Percentiles rank a stretch among this genome's conserved stretches.
Conservation (phyloP, 2,329 filamentous ascomycete species). For the Xylaria sp. region DNA sequence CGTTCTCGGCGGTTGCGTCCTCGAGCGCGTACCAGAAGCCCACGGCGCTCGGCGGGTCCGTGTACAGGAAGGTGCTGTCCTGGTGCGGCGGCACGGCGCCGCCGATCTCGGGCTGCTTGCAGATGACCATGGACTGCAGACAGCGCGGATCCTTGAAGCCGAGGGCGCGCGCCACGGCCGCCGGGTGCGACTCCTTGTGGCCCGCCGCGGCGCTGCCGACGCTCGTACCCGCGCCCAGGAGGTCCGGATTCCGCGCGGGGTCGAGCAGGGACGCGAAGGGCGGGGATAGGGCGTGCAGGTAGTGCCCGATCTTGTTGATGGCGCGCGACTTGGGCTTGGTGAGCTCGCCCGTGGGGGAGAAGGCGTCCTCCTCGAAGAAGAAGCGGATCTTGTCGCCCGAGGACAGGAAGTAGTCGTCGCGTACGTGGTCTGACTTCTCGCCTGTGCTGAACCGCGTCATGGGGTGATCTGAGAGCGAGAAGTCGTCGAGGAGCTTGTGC, state of each 20-base stretch:
- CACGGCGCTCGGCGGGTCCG: slow-evolving; percentile 83
- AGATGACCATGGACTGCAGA: slow-evolving; percentile 97
- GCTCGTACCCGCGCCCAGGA: slow-evolving; percentile 51
- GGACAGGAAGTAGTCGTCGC: slow-evolving; percentile 90
- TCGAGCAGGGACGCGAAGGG: slow-evolving; percentile 66
- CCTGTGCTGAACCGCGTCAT: slow-evolving; percentile 95
- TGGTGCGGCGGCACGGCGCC: slow-evolving; percentile 90
- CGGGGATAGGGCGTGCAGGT: slow-evolving; percentile 70
- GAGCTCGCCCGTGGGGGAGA: slow-evolving; percentile 68
- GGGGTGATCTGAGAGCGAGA: slow-evolving; percentile 83
- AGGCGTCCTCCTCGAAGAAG: slow-evolving; percentile 97
- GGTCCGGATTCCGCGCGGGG: slow-evolving; percentile 52
- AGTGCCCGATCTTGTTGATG: slow-evolving; percentile 89
- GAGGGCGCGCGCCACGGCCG: slow-evolving; percentile 70
- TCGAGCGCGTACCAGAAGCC: slow-evolving; percentile 98
- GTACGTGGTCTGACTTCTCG: slow-evolving; percentile 75
- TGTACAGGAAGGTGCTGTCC: slow-evolving; percentile 92
- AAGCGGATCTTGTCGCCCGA: slow-evolving; percentile 93
- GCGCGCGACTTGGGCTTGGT: slow-evolving; percentile 80
- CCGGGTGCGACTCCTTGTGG: slow-evolving; percentile 49
- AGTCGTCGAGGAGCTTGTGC: slow-evolving; percentile 71
- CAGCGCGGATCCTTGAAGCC: slow-evolving; percentile 77
- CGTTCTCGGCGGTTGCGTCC: slow-evolving; percentile 85
- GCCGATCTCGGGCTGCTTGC: slow-evolving; percentile 96
- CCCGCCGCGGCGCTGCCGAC: slow-evolving; percentile 43